Conservation (phyloP, 2,329 filamentous ascomycete species). For the Colletotrichum gigasporum region DNA sequence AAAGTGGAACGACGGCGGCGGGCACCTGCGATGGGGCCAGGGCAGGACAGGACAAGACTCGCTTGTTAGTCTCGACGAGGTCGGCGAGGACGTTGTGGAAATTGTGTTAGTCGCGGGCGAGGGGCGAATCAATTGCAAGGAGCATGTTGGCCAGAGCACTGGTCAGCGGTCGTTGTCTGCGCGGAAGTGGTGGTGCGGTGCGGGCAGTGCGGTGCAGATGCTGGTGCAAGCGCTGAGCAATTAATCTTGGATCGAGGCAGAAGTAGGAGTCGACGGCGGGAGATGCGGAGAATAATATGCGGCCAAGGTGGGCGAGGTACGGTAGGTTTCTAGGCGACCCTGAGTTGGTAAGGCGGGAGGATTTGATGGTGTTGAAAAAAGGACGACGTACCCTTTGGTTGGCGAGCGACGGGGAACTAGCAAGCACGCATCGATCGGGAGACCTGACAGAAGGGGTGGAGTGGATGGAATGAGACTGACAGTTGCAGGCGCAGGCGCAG, state of each 20-base stretch:
- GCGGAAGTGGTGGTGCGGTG: background rate
- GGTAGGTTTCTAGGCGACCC: background rate
- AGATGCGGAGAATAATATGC: constrained; percentile 19
- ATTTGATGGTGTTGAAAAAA: background rate
- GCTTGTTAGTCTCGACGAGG: background rate
- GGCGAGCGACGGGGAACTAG: constrained; percentile 1
- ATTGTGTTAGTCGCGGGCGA: constrained; percentile 1
- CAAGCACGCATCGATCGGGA: background rate
- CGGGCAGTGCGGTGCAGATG: background rate
- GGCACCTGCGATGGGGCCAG: constrained; percentile 11
- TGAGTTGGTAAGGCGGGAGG: background rate
- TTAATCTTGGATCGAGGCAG: background rate
- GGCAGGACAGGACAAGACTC: background rate
- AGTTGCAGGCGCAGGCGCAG: too few species aligned
- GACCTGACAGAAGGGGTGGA: background rate
- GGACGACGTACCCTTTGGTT: constrained; percentile 4
- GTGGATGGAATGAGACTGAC: background rate
- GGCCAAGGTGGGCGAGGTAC: background rate
- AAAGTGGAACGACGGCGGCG: constrained; percentile 21
- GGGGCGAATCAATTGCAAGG: constrained; percentile 4
- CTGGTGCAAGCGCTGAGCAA: background rate
- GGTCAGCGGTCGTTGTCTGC: background rate
- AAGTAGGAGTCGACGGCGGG: background rate
- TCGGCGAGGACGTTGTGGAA: background rate
- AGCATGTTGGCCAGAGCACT: too few species aligned